Percentiles rank a stretch among this genome's conserved stretches.
Conservation (phyloP, 257 asterid genomes). For the Fraxinus excelsior region DNA sequence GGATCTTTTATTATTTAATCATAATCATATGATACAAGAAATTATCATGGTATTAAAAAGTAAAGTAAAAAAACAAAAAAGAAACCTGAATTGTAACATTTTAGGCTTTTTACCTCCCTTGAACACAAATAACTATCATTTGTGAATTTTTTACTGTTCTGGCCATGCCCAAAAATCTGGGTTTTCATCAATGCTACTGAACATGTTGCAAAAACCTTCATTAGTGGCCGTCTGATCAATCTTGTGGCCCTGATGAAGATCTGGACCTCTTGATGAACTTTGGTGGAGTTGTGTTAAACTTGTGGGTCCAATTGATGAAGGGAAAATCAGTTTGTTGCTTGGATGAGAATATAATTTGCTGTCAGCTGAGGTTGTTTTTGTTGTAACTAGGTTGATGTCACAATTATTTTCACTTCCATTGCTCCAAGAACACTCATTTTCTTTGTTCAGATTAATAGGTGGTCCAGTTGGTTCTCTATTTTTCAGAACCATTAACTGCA, state of each 20-base stretch:
- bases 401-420: slow-evolving; percentile 67
- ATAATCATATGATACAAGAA: slow-evolving; percentile 18
- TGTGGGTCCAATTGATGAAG: slow-evolving; percentile 25
- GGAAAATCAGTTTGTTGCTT: slow-evolving; percentile 29
- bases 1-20: slow-evolving; percentile 34
- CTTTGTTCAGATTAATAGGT: slow-evolving; percentile 55
- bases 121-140: slow-evolving; percentile 3
- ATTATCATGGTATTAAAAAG: not conserved
- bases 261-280: slow-evolving; percentile 37
- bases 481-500: slow-evolving; percentile 62
- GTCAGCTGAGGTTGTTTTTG: slow-evolving; percentile 38
- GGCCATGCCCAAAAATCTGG: slow-evolving; percentile 81
- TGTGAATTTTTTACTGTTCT: slow-evolving; percentile 57
- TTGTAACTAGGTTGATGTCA: slow-evolving; percentile 51
- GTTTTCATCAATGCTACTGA: slow-evolving; percentile 59
- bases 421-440: slow-evolving; percentile 78
- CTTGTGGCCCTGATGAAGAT: slow-evolving; percentile 29
- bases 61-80: not conserved
- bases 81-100: slow-evolving; percentile 5
- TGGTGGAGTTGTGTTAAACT: slow-evolving; percentile 46
- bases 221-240: slow-evolving; percentile 38
- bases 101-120: slow-evolving; percentile 26
- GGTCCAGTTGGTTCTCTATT: slow-evolving; percentile 42
- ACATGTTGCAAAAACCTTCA: slow-evolving; percentile 60
- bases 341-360: slow-evolving; percentile 34